Conservation (phyloP, 768 basidiomycete genomes). For the Tylopilus cervinicoccineus region DNA sequence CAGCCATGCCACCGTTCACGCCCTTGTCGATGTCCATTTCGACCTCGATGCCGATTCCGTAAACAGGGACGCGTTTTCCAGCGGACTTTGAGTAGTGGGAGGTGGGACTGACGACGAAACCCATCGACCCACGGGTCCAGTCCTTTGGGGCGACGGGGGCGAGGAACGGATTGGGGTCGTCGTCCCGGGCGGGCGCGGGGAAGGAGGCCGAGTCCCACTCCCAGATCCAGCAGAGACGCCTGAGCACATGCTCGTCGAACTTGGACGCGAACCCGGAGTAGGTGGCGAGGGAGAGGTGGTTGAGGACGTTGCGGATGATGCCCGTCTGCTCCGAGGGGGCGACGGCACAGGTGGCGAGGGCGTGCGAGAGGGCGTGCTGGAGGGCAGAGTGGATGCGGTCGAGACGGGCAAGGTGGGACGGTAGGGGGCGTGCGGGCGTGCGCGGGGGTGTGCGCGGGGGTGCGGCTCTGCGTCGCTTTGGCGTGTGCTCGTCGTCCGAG, state of each 20-base stretch:
- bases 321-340: slow-evolving; percentile 76
- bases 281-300: slow-evolving; percentile 65
- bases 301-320: slow-evolving; percentile 72
- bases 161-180: slow-evolving; percentile 74
- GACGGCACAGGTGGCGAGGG: slow-evolving; percentile 76
- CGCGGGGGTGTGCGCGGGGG: slow-evolving; percentile 35
- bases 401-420: slow-evolving; percentile 58
- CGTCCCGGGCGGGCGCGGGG: slow-evolving; percentile 32
- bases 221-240: slow-evolving; percentile 83
- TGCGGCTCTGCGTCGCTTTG: slow-evolving; percentile 60
- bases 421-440: slow-evolving; percentile 35
- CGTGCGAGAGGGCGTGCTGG: slow-evolving; percentile 81
- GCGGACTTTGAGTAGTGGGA: slow-evolving; percentile 67
- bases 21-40: slow-evolving; percentile 81
- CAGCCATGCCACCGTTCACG: slow-evolving; percentile 81
- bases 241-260: slow-evolving; percentile 66
- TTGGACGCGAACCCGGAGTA: slow-evolving; percentile 64
- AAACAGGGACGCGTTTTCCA: slow-evolving; percentile 69
- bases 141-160: slow-evolving; percentile 47
- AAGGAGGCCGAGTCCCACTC: slow-evolving; percentile 69
- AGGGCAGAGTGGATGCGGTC: slow-evolving; percentile 61
- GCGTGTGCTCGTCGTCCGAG: slow-evolving; percentile 51
- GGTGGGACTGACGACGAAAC: slow-evolving; percentile 66
- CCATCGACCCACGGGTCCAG: slow-evolving; percentile 81
- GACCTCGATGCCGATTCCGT: slow-evolving; percentile 84